Evolutionary conservation across 495 filamentous ascomycete genomes (phyloP).

Genomic region (Extremus antarcticus): DNA sequence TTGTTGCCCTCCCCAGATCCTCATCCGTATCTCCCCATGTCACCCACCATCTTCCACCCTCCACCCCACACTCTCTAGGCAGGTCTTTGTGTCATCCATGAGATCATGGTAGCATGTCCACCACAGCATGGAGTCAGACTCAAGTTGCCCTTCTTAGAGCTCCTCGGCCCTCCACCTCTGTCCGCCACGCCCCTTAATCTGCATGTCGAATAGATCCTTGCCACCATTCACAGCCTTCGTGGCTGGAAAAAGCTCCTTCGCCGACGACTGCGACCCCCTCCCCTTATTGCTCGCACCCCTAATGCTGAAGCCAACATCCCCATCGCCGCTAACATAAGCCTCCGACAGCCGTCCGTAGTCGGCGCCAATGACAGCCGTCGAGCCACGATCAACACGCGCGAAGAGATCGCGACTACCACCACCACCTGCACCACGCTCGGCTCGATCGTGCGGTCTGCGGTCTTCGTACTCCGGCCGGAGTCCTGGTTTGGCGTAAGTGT

Average conservation of each 20-base stretch:
- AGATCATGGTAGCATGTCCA: neutral
- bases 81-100: too few species aligned
- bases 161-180: slow-evolving; percentile 1
- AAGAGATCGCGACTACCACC: slow-evolving; percentile 10
- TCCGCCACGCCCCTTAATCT: slow-evolving; percentile 23
- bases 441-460: neutral
- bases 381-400: slow-evolving; percentile 7
- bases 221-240: slow-evolving; percentile 8
- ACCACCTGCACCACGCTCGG: neutral
- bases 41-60: too few species aligned
- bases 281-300: slow-evolving; percentile 16
- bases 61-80: too few species aligned
- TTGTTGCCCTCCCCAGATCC: too few species aligned
- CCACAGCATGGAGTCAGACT: too few species aligned
- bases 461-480: neutral
- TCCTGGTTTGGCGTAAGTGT: slow-evolving; percentile 8
- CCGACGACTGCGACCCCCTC: neutral
- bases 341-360: slow-evolving; percentile 7
- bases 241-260: slow-evolving; percentile 13
- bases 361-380: neutral
- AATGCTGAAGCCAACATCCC: slow-evolving; percentile 18
- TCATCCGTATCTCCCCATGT: too few species aligned
- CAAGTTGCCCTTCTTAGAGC: neutral
- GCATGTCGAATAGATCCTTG: slow-evolving; percentile 23
- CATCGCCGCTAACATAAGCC: neutral